Base-by-base conservation (phyloP, 1,284 basidiomycete genomes). In the Phaffia rhodozyma region DNA sequence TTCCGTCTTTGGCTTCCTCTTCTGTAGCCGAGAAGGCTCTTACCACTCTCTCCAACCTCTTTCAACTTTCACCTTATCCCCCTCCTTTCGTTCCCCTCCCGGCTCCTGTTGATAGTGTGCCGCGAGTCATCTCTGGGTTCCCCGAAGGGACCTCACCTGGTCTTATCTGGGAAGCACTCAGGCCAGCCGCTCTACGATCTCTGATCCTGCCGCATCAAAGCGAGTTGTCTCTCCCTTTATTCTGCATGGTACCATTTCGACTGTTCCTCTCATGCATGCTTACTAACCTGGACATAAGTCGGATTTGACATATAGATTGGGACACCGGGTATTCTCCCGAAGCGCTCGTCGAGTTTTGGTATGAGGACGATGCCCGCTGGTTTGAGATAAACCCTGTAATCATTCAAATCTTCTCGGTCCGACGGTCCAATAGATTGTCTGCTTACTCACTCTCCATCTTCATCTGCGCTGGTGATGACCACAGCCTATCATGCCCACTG, bases 301-400 rank as follows among this genome's bases (percentile, higher is more conserved):
- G 50, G 43, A 23, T 51, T 32, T 20, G 23, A 38, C 18, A 3
- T 34, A 50, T 32, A 6, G 23, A n/a, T 11, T 86, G 58, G 82
- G 83, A 5, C 87, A 79, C 69, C 86, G 86, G 63, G 84, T 86
- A 85, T 5, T 51, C 79, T 80, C 85, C 86, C 71, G 85, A 82
- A 0, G 88, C 84, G 59, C 79, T 88, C 62, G 81, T 91, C 59
- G 87, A 91, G 73, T 92, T 89, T 73, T 92, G 87, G 87, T 83
- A 84, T 68, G 89, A 91, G 74, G 87, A 89, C 54, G 89, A 92
- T 72, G 89, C 88, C 4, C 80, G 81, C 23, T 75, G 79, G 25
- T 87, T 87, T 2, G 88, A 91, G 71, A 82, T 84, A 56, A 83
- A 83, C 2, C 79, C 90, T 81, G 68, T 68, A 53, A 55, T 66